These are phyloP conservation scores for Talaromyces atroroseus DNA, from an alignment of 2,329 filamentous ascomycete genomes.

Conservation along the genomic window DNA sequence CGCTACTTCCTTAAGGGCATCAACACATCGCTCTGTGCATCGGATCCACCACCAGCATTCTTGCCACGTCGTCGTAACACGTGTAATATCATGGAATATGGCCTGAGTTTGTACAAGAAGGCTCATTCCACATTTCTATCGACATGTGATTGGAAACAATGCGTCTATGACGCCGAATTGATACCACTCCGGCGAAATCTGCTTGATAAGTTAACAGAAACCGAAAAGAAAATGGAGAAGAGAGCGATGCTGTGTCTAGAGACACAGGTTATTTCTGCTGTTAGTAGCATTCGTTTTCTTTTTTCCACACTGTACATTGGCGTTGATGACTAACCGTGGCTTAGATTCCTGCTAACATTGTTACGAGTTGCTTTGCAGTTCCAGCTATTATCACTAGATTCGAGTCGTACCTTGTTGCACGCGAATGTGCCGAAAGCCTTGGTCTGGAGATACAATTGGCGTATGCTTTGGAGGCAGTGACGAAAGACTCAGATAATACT, in stretches of 20 bases:
- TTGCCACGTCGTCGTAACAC: constrained; percentile 38
- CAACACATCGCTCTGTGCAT: constrained; percentile 27
- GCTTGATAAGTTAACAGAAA: constrained; percentile 60
- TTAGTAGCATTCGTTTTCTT: constrained; percentile 42
- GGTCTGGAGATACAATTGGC: constrained; percentile 59
- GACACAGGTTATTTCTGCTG: constrained; percentile 68
- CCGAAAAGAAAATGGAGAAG: constrained; percentile 41
- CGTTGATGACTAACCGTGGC: not conserved
- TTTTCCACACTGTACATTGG: not conserved
- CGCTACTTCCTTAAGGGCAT: constrained; percentile 50
- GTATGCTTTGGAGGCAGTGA: constrained; percentile 80
- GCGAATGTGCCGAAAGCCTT: constrained; percentile 66
- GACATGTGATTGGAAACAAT: constrained; percentile 62
- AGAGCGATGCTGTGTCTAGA: constrained; percentile 69
- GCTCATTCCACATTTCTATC: constrained; percentile 44
- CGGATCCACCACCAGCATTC: constrained; percentile 30
- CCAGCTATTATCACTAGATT: constrained; percentile 80
- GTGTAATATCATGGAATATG: constrained; percentile 75
- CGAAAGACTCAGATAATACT: constrained; percentile 83
- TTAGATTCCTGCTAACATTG: constrained; percentile 64
- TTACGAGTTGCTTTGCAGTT: constrained; percentile 67
- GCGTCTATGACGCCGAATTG: constrained; percentile 70
- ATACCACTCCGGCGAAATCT: constrained; percentile 77
- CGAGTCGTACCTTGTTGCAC: constrained; percentile 72
- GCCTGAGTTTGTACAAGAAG: constrained; percentile 66